A percentile compares a stretch with the other conserved stretches of the same genome.
phyloP scores from a whole-genome alignment of 2,329 filamentous ascomycete species.

The Reticulascus tulasneorum region DNA sequence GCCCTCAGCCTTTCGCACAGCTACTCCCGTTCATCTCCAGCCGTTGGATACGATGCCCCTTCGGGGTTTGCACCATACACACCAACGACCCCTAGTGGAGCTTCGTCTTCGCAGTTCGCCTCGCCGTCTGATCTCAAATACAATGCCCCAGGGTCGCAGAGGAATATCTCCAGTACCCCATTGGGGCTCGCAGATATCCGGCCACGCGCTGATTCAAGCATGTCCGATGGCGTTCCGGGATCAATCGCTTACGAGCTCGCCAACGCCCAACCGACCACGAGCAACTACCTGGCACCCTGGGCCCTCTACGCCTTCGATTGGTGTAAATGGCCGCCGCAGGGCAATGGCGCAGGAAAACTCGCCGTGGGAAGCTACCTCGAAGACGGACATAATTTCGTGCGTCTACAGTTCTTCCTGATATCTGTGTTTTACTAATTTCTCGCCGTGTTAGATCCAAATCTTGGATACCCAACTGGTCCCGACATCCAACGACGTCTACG shows the following conservation, averaged over 20 bases:
- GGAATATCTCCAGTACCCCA: slow-evolving; percentile 74
- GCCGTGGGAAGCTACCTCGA: slow-evolving; percentile 95
- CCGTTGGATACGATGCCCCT: slow-evolving; percentile 51
- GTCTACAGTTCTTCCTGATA: slow-evolving; percentile 21
- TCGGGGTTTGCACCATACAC: slow-evolving; percentile 51
- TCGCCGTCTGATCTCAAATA: slow-evolving; percentile 42
- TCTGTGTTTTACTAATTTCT: slow-evolving; percentile 11
- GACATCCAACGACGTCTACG: slow-evolving; percentile 64
- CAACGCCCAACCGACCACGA: slow-evolving; percentile 66
- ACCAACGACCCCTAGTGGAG: slow-evolving; percentile 60
- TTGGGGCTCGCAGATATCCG: slow-evolving; percentile 89
- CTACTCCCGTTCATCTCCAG: slow-evolving; percentile 83
- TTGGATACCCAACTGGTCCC: slow-evolving; percentile 78
- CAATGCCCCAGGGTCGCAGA: slow-evolving; percentile 53
- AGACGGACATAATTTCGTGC: slow-evolving; percentile 95
- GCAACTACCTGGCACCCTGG: slow-evolving; percentile 93
- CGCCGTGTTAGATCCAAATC: slow-evolving; percentile 76
- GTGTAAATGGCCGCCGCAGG: slow-evolving; percentile 94
- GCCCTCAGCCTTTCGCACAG: slow-evolving; percentile 63
- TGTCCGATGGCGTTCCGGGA: slow-evolving; percentile 68
- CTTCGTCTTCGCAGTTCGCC: slow-evolving; percentile 13
- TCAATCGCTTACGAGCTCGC: slow-evolving; percentile 61
- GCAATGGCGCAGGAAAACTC: slow-evolving; percentile 80
- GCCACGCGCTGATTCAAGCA: slow-evolving; percentile 75
- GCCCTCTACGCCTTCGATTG: slow-evolving; percentile 96